Evolutionary conservation across 2,329 filamentous ascomycete genomes (phyloP).

Genomic region (Aspergillus quadricinctus): DNA sequence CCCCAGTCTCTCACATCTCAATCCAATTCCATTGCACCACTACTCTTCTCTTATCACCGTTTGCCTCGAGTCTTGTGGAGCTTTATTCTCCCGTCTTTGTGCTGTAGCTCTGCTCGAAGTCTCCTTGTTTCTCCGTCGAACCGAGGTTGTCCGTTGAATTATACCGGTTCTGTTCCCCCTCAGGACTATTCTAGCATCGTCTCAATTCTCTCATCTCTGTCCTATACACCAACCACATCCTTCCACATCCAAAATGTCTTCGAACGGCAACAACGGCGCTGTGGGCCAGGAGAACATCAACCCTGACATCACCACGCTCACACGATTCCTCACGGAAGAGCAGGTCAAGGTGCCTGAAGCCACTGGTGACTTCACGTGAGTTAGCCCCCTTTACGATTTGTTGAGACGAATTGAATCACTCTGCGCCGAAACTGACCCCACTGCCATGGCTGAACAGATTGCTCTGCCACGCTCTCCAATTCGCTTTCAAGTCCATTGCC

Average conservation of each 20-base stretch:
- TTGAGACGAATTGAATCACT: neutral
- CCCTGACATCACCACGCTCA: conserved; percentile 92
- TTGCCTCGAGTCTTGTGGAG: neutral
- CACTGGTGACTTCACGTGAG: conserved; percentile 96
- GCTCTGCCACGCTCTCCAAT: conserved; percentile 94
- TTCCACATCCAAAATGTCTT: conserved; percentile 29
- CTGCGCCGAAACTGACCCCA: neutral
- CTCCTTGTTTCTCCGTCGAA: conserved; percentile 25
- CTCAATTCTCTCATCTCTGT: neutral
- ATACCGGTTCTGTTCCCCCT: conserved; percentile 2
- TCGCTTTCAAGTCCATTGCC: conserved; percentile 99
- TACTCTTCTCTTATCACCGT: neutral
- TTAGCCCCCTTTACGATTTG: conserved; percentile 10
- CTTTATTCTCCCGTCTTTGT: neutral
- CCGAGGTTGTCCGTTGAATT: conserved; percentile 21
- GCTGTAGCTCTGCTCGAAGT: neutral
- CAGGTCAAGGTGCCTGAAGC: conserved; percentile 90
- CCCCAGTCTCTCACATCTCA: neutral
- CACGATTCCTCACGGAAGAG: conserved; percentile 92
- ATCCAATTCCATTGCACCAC: neutral
- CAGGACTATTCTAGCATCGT: conserved; percentile 1
- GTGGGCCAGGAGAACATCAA: conserved; percentile 75
- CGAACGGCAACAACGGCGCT: conserved; percentile 40
- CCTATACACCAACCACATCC: conserved; percentile 1
- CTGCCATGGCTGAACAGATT: conserved; percentile 53